Evolutionary conservation across 2,329 filamentous ascomycete genomes (phyloP), one percentile per base, ranked within the genome.

Genomic region (Xylaria sp.): DNA sequence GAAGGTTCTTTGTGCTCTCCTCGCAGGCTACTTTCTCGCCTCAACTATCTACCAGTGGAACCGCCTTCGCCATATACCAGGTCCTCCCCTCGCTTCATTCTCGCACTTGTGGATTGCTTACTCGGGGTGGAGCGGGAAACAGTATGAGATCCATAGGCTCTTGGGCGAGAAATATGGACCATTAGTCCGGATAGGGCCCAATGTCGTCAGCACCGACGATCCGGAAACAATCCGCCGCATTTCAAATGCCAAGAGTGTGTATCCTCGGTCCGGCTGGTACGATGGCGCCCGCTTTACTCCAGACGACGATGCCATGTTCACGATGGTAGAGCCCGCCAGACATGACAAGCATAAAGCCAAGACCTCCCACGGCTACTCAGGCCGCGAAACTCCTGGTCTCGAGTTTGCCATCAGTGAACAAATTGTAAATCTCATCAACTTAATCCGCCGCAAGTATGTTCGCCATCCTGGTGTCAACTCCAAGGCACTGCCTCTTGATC

Each of bases 131-230:
- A 76, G 67, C 41, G 76, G 75, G 28, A 73, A 68, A 23, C 73
- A 76, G 63, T 73, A 70, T 20, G 66, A 74, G 13, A 54, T 67
- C 9, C 76, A 76, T 58, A 68, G 65, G 9, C 69, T 73, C 7
- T 67, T 73, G 8, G 73, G 72, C 10, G 52, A 72, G 10, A 69
- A 65, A 8, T 76, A 78, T 63, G 77, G 78, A 37, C 64, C 72
- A 1, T 72, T 80, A 20, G 75, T 77, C 7, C 78, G 81, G 56
- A 73, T 83, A 50, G 81, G 80, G 6, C 81, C 81, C 18, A 77
- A 77, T 54, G 77, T 80, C 28, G 73, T 83, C 9, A 69, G 80
- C 13, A 82, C 80, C 1, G 76, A 76, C 59, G 73, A 74, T n/a
- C 72, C 70, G 3, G 69, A 72, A 28, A 67, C 64, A 3, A 67